Evolutionary conservation across 345 rosid genomes (phyloP).

Genomic region (Raphanus sativus): DNA sequence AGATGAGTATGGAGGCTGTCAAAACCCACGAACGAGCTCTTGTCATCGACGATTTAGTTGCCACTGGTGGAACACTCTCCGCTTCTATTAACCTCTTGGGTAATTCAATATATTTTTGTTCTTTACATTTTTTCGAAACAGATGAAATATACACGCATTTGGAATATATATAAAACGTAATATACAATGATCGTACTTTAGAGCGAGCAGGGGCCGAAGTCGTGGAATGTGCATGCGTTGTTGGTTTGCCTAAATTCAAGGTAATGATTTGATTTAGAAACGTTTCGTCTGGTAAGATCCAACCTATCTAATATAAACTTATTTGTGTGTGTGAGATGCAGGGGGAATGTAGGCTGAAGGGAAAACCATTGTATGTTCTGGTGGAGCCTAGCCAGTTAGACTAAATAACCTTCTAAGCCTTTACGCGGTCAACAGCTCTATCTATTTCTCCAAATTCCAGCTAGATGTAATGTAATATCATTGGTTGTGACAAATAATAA

Average conservation of each 20-base stretch:
- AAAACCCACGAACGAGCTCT: conserved; percentile 65
- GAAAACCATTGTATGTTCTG: conserved; percentile 74
- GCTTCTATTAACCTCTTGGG: conserved; percentile 88
- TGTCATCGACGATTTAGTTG: conserved; percentile 83
- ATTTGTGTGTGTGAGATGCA: conserved; percentile 23
- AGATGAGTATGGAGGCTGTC: conserved; percentile 85
- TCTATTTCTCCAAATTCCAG: conserved; percentile 1
- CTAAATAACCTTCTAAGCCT: conserved; percentile 3
- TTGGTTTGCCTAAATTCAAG: conserved; percentile 78
- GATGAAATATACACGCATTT: background rate
- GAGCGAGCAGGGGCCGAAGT: conserved; percentile 83
- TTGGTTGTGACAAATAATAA: background rate
- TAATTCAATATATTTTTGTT: conserved; percentile 15
- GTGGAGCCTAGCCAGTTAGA: conserved; percentile 46
- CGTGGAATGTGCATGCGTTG: conserved; percentile 84
- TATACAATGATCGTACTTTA: conserved; percentile 13
- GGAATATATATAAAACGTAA: background rate
- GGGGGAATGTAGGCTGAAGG: conserved; percentile 74
- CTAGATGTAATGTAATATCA: conserved; percentile 16
- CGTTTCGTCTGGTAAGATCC: background rate
- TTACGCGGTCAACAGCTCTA: background rate
- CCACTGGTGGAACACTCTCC: conserved; percentile 89
- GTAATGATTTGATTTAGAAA: conserved; percentile 31
- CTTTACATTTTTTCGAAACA: background rate
- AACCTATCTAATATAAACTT: background rate